These are phyloP conservation scores for Alternaria longipes DNA, from an alignment of 2,329 filamentous ascomycete genomes.

Conservation along the genomic window DNA sequence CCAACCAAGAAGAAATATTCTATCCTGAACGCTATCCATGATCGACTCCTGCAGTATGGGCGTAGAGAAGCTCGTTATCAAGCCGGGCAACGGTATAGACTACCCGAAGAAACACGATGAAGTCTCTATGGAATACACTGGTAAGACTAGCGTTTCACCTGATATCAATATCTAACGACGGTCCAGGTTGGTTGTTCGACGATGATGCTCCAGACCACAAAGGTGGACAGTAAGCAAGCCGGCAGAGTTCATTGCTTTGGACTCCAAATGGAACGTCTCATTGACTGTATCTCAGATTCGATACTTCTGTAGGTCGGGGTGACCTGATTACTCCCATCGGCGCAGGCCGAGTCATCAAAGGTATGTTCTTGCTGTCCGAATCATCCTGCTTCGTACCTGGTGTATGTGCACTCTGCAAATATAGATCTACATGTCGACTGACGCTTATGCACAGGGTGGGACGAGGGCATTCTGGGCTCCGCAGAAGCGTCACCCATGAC, in stretches of 20 bases:
- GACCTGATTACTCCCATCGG: slow-evolving; percentile 84
- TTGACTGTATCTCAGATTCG: slow-evolving; percentile 71
- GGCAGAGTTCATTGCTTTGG: slow-evolving; percentile 6
- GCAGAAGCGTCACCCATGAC: slow-evolving; percentile 70
- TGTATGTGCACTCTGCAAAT: slow-evolving; percentile 9
- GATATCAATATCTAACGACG: slow-evolving; percentile 20
- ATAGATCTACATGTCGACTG: slow-evolving; percentile 25
- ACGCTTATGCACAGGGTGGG: slow-evolving; percentile 55
- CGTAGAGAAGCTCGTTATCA: slow-evolving; percentile 73
- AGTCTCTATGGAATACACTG: slow-evolving; percentile 91
- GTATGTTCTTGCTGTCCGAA: slow-evolving; percentile 59
- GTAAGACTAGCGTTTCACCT: slow-evolving; percentile 22
- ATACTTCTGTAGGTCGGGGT: slow-evolving; percentile 80
- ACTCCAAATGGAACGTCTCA: background rate
- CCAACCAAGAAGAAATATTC: background rate
- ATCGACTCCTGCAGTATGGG: slow-evolving; percentile 50
- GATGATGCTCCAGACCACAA: slow-evolving; percentile 65
- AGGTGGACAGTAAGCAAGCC: slow-evolving; percentile 72
- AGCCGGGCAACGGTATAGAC: slow-evolving; percentile 68
- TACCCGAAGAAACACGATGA: slow-evolving; percentile 72
- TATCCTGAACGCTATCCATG: slow-evolving; percentile 2
- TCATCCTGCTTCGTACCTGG: slow-evolving; percentile 4
- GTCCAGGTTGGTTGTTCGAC: slow-evolving; percentile 75
- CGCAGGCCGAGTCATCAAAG: slow-evolving; percentile 83
- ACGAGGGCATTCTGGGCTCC: slow-evolving; percentile 71